Base-by-base conservation (phyloP, 2,329 filamentous ascomycete species). In the Diplodia scrobiculata region DNA sequence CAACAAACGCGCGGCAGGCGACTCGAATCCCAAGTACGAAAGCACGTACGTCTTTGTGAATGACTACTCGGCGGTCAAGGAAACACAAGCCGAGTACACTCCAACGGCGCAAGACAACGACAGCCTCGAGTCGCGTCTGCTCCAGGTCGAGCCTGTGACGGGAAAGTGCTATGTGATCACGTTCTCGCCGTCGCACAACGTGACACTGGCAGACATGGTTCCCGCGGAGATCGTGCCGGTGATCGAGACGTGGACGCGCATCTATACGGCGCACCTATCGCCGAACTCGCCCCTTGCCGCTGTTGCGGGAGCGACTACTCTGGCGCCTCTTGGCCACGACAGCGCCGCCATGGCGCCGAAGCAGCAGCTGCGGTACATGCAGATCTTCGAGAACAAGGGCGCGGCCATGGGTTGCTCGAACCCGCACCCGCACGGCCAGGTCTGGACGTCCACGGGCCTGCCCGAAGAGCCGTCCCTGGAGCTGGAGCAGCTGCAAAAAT, bases 301-400 rank as follows among this genome's bases (percentile, higher is more conserved):
- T 63, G 73, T 80, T 50, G 80, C 83, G 17, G 70, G 70, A 29
- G 76, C 80, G 4, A 82, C 80, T 9, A 80, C 80, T 6, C 72
- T 84, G 45, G 78, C 82, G 6, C 80, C 83, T 9, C 76, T 80
- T 45, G 78, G 80, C 25, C 77, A 81, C 10, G 27, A 50, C 9
- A 76, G 79, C 25, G 74, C 73, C 58, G 68, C 77, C 10, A 75
- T 79, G 7, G 79, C 80, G 32, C 89, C 92, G 4, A 87, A 84
- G 62, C 85, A 90, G 63, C 91, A 96, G 78, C 92, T 96, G 73
- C 87, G 90, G 64, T 98, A 96, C 80, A 97, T 99, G 93, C 95
- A 99, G 76, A 98, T 99, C 70, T 99, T 99, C 69, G 95, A 99
- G 81, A 99, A 99, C 83, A 99, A 99, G 80, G 95, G 95, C 62